A percentile compares a stretch with the other conserved stretches of the same genome.
Evolutionary conservation across 1,284 basidiomycete genomes (phyloP).

Genomic region (Schizophyllum amplum): DNA sequence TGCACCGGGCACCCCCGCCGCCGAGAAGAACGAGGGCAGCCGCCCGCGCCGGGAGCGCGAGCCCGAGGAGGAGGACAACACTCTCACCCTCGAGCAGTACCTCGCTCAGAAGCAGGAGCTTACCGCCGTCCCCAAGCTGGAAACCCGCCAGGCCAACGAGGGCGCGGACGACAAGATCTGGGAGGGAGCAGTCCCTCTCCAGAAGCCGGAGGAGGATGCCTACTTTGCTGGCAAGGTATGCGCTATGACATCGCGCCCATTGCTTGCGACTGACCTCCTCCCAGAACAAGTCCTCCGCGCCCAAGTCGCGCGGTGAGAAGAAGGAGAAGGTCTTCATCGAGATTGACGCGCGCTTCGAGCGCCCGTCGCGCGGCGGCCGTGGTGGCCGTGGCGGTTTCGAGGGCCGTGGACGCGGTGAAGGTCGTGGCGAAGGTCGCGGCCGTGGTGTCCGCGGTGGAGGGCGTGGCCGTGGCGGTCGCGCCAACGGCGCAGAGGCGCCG

Average conservation of each 20-base stretch:
- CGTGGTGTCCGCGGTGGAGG: constrained; percentile 16
- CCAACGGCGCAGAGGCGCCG: constrained; percentile 22
- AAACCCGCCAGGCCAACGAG: constrained; percentile 64
- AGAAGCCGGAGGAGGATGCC: constrained; percentile 53
- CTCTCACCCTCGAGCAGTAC: constrained; percentile 81
- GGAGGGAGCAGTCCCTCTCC: constrained; percentile 55
- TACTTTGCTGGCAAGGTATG: constrained; percentile 74
- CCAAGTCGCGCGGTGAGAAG: constrained; percentile 63
- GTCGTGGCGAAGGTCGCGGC: constrained; percentile 26
- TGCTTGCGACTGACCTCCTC: constrained; percentile 6
- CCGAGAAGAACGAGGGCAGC: constrained; percentile 34
- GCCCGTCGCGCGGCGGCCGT: constrained; percentile 55
- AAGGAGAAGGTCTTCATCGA: constrained; percentile 73
- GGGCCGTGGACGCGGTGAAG: constrained; percentile 34
- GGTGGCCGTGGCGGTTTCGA: constrained; percentile 39
- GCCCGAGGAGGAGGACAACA: constrained; percentile 89
- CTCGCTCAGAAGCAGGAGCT: constrained; percentile 55
- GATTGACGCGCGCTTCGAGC: constrained; percentile 72
- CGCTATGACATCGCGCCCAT: constrained; percentile 4
- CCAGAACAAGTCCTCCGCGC: constrained; percentile 44
- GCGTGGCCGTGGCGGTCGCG: constrained; percentile 33
- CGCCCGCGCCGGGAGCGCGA: constrained; percentile 43
- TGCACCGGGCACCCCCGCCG: constrained; percentile 27
- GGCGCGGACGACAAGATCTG: constrained; percentile 50
- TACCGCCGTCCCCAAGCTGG: constrained; percentile 59